Evolutionary conservation across 108 stramenopile species (phyloP).

Genomic region (Cylindrotheca closterium): DNA sequence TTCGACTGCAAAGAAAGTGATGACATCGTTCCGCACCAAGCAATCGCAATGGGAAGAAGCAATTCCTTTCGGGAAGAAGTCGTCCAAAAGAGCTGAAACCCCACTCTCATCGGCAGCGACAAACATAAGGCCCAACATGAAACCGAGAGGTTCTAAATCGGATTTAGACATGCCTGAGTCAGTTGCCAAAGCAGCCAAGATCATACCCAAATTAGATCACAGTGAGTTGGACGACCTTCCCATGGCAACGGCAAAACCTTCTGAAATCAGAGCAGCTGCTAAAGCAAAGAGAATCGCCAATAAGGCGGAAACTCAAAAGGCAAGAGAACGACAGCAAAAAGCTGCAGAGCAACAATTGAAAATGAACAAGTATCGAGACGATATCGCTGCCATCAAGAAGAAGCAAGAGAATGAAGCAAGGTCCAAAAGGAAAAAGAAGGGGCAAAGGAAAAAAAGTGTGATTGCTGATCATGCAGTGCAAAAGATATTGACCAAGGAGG

Average conservation of each 20-base stretch:
- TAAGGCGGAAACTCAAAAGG: conserved; percentile 6
- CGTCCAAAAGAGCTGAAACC: too few relatives aligned
- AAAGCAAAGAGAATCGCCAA: conserved; percentile 3
- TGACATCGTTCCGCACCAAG: too few relatives aligned
- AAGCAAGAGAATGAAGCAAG: conserved; percentile 10
- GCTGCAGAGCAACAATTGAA: conserved; percentile 14
- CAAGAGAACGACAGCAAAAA: conserved; percentile 6
- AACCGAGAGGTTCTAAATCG: too few relatives aligned
- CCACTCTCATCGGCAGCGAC: too few relatives aligned
- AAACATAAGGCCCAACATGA: too few relatives aligned
- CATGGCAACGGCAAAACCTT: conserved; percentile 14
- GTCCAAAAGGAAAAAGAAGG: neutral
- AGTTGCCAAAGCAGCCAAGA: neutral
- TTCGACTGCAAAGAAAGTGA: too few relatives aligned
- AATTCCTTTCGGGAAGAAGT: too few relatives aligned
- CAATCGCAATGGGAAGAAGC: too few relatives aligned
- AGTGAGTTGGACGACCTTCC: neutral
- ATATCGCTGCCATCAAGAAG: conserved; percentile 25
- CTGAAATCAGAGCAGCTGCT: conserved; percentile 24
- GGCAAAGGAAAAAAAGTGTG: neutral
- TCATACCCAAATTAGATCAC: neutral
- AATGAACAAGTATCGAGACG: conserved; percentile 26
- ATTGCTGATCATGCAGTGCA: neutral
- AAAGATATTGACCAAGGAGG: neutral
- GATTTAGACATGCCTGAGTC: too few relatives aligned